Evolutionary conservation across 495 filamentous ascomycete species (phyloP).

Genomic region (Aspergillus ellipticus): DNA sequence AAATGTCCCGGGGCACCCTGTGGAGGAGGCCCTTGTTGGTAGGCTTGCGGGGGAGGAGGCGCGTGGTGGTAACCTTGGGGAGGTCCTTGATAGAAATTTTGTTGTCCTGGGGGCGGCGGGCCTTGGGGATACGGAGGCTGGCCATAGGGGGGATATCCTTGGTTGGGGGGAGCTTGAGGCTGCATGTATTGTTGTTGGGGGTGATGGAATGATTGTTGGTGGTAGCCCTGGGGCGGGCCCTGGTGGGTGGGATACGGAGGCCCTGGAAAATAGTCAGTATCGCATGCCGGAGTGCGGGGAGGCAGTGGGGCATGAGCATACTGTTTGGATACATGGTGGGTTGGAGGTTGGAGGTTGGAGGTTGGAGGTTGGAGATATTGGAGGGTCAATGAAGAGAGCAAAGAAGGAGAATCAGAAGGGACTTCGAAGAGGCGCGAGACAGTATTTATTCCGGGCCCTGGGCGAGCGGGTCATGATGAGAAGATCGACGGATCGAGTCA

Average conservation of each 20-base stretch:
- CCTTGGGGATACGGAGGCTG: slow-evolving; percentile 8
- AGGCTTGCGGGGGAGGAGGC: slow-evolving; percentile 20
- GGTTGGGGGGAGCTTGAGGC: slow-evolving; percentile 28
- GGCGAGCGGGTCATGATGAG: background rate
- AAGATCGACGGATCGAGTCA: background rate
- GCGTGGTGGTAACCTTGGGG: background rate
- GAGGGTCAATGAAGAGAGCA: background rate
- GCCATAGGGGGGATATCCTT: slow-evolving; percentile 6
- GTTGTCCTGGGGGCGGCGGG: background rate
- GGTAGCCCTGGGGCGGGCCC: slow-evolving; percentile 13
- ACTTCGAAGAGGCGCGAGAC: background rate
- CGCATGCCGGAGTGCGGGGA: background rate
- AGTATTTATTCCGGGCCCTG: background rate
- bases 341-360: background rate
- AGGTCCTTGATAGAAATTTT: background rate
- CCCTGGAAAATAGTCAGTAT: background rate
- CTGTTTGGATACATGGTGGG: background rate
- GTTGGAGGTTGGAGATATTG: too few species aligned
- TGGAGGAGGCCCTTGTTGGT: slow-evolving; percentile 32
- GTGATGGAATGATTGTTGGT: background rate
- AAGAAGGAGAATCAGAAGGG: background rate
- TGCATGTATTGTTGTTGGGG: slow-evolving; percentile 7
- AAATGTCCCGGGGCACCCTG: slow-evolving; percentile 33
- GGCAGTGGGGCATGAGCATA: background rate
- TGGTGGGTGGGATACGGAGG: slow-evolving; percentile 14